phyloP scores from a whole-genome alignment of 179 eudicot species.

The Silene vulgaris region DNA sequence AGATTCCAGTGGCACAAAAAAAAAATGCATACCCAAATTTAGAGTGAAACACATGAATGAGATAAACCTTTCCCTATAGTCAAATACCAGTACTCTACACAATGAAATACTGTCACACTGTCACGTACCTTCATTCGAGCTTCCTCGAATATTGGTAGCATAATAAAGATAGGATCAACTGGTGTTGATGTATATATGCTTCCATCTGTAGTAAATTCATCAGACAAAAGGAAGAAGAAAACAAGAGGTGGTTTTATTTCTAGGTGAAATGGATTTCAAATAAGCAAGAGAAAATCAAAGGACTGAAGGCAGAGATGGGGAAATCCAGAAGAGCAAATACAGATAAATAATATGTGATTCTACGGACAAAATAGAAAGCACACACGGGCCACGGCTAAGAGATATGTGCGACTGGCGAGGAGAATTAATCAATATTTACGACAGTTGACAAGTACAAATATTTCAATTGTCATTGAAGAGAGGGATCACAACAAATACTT shows the following conservation, averaged over 20 bases:
- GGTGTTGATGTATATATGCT: conserved; percentile 81
- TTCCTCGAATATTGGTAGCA: conserved; percentile 80
- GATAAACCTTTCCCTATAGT: background rate
- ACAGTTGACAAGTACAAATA: background rate
- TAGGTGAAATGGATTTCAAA: background rate
- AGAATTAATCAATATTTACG: background rate
- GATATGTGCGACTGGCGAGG: background rate
- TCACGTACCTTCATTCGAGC: conserved; percentile 83
- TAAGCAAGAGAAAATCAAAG: background rate
- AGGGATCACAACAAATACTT: background rate
- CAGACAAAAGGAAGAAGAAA: conserved; percentile 12
- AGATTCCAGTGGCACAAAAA: background rate
- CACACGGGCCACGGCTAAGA: background rate
- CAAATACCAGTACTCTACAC: background rate
- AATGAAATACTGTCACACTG: conserved; percentile 10
- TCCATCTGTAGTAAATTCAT: conserved; percentile 51
- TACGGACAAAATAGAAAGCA: background rate
- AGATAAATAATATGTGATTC: background rate
- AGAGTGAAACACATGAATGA: background rate
- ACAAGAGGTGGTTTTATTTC: background rate
- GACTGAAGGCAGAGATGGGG: background rate
- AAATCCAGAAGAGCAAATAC: background rate
- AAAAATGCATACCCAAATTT: too few relatives aligned
- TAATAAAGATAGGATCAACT: conserved; percentile 80
- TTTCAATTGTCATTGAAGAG: too few relatives aligned